Conservation (phyloP, 2,329 filamentous ascomycete genomes). For the Curvularia eragrostidis region DNA sequence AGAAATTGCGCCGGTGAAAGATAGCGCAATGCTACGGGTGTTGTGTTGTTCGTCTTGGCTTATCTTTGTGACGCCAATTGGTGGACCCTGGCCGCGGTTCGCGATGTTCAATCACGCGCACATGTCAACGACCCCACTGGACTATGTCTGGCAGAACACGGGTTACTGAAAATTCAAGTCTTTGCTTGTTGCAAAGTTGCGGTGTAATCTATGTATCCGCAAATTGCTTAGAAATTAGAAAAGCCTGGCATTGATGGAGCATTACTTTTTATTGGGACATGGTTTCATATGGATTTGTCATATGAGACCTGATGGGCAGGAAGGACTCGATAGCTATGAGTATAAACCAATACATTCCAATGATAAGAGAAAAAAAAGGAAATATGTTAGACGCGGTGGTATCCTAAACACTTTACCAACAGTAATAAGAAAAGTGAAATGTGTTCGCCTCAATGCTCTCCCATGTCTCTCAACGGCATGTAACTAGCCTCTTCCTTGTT, state of each 20-base stretch:
- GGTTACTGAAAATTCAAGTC: not conserved
- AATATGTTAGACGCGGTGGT: constrained; percentile 13
- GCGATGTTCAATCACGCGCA: constrained; percentile 27
- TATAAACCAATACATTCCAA: constrained; percentile 4
- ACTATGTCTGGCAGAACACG: constrained; percentile 6
- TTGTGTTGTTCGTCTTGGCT: constrained; percentile 31
- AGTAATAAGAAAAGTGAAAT: not conserved
- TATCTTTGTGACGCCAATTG: constrained; percentile 31
- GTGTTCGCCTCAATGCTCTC: constrained; percentile 29
- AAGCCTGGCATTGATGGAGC: not conserved
- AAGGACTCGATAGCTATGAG: constrained; percentile 13
- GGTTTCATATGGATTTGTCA: not conserved
- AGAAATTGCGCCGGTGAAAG: constrained; percentile 1
- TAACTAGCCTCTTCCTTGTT: constrained; percentile 53
- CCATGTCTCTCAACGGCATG: constrained; percentile 55
- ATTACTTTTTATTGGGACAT: not conserved
- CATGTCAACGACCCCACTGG: constrained; percentile 9
- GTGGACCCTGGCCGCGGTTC: constrained; percentile 26
- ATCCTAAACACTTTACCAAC: constrained; percentile 20
- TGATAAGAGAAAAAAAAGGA: not conserved
- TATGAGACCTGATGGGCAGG: not conserved
- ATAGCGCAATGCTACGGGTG: constrained; percentile 12
- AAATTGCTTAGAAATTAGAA: not conserved
- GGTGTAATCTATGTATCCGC: not conserved
- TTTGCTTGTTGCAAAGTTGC: not conserved